Conservation (phyloP, 257 asterid genomes). For the Penstemon davidsonii region DNA sequence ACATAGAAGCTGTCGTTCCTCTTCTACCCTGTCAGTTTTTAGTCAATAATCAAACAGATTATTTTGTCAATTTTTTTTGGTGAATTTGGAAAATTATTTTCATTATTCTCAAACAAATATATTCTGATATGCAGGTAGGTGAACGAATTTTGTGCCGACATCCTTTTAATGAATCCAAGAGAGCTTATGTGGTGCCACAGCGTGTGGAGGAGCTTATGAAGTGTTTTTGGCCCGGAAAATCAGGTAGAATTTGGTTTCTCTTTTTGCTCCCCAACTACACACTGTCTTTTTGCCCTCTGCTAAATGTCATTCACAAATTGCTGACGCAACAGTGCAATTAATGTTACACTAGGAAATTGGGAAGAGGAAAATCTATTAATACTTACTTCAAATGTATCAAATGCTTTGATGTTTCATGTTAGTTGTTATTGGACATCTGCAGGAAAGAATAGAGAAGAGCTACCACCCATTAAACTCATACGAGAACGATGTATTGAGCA, state of each 20-base stretch:
- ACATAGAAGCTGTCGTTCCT: constrained; percentile 32
- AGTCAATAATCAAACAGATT: not conserved
- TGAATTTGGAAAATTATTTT: not conserved
- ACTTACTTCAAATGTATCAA: too few species aligned
- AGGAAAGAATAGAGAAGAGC: constrained; percentile 65
- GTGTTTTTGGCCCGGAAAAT: too few species aligned
- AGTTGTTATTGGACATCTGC: constrained; percentile 9
- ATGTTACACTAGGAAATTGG: not conserved
- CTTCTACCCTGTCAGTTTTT: not conserved
- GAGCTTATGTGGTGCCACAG: constrained; percentile 85
- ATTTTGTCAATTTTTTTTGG: not conserved
- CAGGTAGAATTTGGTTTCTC: too few species aligned
- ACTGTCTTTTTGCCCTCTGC: too few species aligned
- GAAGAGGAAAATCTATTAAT: too few species aligned
- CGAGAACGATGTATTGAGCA: constrained; percentile 73
- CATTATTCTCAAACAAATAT: not conserved
- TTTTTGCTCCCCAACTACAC: not conserved
- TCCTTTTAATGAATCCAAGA: constrained; percentile 83
- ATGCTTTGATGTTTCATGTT: not conserved
- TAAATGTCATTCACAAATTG: constrained; percentile 11
- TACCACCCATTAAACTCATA: constrained; percentile 53
- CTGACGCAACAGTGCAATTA: not conserved
- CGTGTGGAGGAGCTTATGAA: too few species aligned
- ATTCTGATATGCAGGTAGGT: constrained; percentile 50
- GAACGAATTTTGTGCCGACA: constrained; percentile 81